A percentile compares a stretch with the other conserved stretches of the same genome.
These are phyloP conservation scores for Cadophora luteo-olivacea DNA, from an alignment of 2,329 filamentous ascomycete species.

Conservation along the genomic window DNA sequence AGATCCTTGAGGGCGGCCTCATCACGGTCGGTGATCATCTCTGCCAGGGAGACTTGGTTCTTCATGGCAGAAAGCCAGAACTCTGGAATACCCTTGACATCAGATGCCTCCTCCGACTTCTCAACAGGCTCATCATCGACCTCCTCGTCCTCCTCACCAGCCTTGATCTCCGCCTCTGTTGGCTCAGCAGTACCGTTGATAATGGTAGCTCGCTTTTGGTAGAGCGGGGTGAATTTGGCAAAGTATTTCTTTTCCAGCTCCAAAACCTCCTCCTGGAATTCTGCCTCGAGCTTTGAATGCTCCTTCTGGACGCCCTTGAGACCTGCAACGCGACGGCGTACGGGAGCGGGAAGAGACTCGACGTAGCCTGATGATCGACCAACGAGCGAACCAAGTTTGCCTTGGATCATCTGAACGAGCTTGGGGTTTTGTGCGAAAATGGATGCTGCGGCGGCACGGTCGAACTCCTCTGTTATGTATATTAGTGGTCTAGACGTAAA, in stretches of 20 bases:
- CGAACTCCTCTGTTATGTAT: slow-evolving; percentile 76
- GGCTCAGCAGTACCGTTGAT: slow-evolving; percentile 89
- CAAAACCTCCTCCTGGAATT: slow-evolving; percentile 98
- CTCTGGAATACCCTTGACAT: slow-evolving; percentile 85
- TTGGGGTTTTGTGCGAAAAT: slow-evolving; percentile 96
- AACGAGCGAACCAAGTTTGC: slow-evolving; percentile 90
- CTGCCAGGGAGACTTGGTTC: slow-evolving; percentile 95
- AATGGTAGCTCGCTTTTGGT: slow-evolving; percentile 92
- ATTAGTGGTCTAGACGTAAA: slow-evolving; percentile 38
- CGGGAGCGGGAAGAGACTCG: slow-evolving; percentile 87
- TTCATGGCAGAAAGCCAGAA: slow-evolving; percentile 99
- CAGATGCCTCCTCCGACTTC: slow-evolving; percentile 56
- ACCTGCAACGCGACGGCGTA: slow-evolving; percentile 92
- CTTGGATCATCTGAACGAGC: slow-evolving; percentile 97
- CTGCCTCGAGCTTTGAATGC: slow-evolving; percentile 95
- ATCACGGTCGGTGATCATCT: slow-evolving; percentile 98
- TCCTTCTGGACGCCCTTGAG: slow-evolving; percentile 99
- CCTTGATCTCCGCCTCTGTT: slow-evolving; percentile 83
- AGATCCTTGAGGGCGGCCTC: slow-evolving; percentile 91
- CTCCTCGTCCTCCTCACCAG: slow-evolving; percentile 78
- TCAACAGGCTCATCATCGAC: slow-evolving; percentile 58
- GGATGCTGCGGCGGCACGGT: slow-evolving; percentile 84
- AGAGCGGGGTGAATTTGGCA: slow-evolving; percentile 96
- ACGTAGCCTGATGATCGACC: slow-evolving; percentile 97
- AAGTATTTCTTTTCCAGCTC: slow-evolving; percentile 99